Evolutionary conservation across 73 alveolate genomes (phyloP), one percentile per base, ranked within the genome.

Genomic region (Paramecium pentaurelia): DNA sequence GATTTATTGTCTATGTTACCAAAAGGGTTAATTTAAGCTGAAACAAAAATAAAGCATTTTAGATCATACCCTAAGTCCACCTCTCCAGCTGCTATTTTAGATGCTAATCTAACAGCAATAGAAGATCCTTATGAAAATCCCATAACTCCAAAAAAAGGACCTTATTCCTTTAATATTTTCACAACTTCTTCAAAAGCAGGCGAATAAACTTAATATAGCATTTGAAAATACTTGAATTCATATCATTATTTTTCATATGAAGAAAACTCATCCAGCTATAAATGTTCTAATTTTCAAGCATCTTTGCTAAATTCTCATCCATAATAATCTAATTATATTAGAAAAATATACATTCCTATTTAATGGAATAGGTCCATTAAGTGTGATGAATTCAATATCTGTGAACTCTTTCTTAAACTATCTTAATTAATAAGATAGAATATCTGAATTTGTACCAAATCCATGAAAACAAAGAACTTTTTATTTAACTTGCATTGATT

Each of bases 381-480:
- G 25, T 45, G 91, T 80, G 5, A 80, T 36, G 28, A 80, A 80
- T 25, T 80, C 75, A 2, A 80, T 6, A 5, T 80, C 30, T 40
- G 9, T 40, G 14, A 80, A 80, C 38, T 42, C 71, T 44, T 47
- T 42, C 75, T 80, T 80, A 16, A 80, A 80, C 58, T 80, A 36
- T 27, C 58, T 40, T 64, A 80, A 80, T 80, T 80, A 36, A 44
- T 32, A 47, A 4, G 45, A 40, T 8, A 80, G 27, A 14, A 80
- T 42, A 47, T 80, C 75, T 3, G 91, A 80, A 28, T 80, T 80
- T 20, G 91, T 47, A 11, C 91, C 91, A 80, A 80, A 80, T 25
- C 91, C 91, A 49, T 80, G 91, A 45, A 80, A 80, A 47, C 91
- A 80, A 18, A 80, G 45, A 27, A 80, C 32, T 47, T 80, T 80